Evolutionary conservation across 2,329 filamentous ascomycete species (phyloP).

Genomic region (Paraphaeosphaeria minitans): DNA sequence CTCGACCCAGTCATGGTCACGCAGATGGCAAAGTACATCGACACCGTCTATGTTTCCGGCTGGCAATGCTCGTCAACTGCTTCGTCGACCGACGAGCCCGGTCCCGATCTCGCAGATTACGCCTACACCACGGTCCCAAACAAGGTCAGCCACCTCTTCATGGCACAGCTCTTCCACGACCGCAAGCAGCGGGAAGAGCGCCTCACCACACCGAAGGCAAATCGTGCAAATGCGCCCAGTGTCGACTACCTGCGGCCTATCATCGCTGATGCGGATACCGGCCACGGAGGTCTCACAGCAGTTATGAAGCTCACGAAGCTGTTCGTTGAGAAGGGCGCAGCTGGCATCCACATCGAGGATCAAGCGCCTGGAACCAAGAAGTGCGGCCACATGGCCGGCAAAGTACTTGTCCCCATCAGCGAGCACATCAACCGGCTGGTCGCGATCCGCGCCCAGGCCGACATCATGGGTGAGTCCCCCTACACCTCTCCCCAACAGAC

Average conservation of each 20-base stretch:
- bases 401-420: constrained; percentile 93
- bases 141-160: constrained; percentile 97
- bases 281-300: constrained; percentile 95
- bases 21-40: constrained; percentile 98
- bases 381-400: constrained; percentile 99
- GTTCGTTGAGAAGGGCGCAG: constrained; percentile 94
- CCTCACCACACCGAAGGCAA: constrained; percentile 72
- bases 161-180: constrained; percentile 99
- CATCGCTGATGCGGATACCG: constrained; percentile 95
- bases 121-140: constrained; percentile 93
- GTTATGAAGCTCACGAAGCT: constrained; percentile 99
- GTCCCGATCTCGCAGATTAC: constrained; percentile 97
- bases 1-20: constrained; percentile 98
- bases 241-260: constrained; percentile 95
- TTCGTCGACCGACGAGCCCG: constrained; percentile 91
- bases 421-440: constrained; percentile 98
- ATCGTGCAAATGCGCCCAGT: constrained; percentile 76
- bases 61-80: constrained; percentile 99
- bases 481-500: not conserved
- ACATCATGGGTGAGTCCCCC: constrained; percentile 81
- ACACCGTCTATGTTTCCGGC: constrained; percentile 97
- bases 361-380: constrained; percentile 99
- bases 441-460: constrained; percentile 94
- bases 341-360: constrained; percentile 98
- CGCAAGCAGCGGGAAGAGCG: constrained; percentile 98